phyloP scores from a whole-genome alignment of 768 basidiomycete species.

The Cystobasidium onofrii region DNA sequence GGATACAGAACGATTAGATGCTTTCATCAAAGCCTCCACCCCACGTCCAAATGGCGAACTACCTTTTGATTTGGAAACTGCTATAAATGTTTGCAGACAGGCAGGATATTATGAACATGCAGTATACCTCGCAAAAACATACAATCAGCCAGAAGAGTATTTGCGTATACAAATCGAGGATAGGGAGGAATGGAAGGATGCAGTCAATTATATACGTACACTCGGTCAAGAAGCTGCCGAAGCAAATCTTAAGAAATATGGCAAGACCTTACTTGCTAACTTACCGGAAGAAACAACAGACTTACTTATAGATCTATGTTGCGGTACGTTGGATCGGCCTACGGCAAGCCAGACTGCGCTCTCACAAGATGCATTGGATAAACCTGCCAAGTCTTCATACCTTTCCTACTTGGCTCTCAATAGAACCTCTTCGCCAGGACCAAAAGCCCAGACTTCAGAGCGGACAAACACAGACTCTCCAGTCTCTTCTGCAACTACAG shows the following conservation, averaged over 20 bases:
- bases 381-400: slow-evolving; percentile 20
- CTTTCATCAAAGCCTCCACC: slow-evolving; percentile 67
- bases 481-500: slow-evolving; percentile 45
- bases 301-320: slow-evolving; percentile 84
- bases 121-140: slow-evolving; percentile 82
- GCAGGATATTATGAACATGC: slow-evolving; percentile 95
- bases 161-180: slow-evolving; percentile 91
- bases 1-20: slow-evolving; percentile 76
- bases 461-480: slow-evolving; percentile 42
- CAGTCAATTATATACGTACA: slow-evolving; percentile 66
- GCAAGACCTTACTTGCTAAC: slow-evolving; percentile 69
- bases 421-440: background rate
- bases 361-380: background rate
- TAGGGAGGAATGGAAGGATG: slow-evolving; percentile 69
- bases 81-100: slow-evolving; percentile 90
- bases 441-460: background rate
- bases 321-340: slow-evolving; percentile 48
- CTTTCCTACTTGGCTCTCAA: slow-evolving; percentile 34
- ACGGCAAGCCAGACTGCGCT: background rate
- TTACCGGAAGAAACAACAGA: slow-evolving; percentile 83
- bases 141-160: slow-evolving; percentile 84
- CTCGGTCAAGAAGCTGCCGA: slow-evolving; percentile 74
- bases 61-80: slow-evolving; percentile 94
- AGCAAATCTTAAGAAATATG: slow-evolving; percentile 76
- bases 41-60: slow-evolving; percentile 52